These are phyloP conservation scores for Sugiyamaella neomexicana DNA, from an alignment of 1,139 yeast species.

Conservation along the genomic window DNA sequence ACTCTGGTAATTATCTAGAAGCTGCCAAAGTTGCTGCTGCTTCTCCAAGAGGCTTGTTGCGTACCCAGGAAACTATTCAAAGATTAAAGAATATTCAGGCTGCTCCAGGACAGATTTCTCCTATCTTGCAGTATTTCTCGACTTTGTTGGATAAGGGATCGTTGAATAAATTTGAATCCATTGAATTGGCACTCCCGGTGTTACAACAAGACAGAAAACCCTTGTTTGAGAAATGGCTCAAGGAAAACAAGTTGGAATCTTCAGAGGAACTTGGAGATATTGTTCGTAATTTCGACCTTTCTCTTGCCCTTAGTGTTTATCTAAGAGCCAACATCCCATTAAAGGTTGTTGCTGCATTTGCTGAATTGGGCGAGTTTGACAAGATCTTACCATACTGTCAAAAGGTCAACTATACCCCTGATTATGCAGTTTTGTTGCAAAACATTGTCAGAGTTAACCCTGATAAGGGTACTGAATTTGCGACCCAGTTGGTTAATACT, in stretches of 20 bases:
- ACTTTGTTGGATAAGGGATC: slow-evolving; percentile 91
- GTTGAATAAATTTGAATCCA: slow-evolving; percentile 87
- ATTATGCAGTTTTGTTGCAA: slow-evolving; percentile 85
- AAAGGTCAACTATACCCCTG: slow-evolving; percentile 86
- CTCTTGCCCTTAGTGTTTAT: slow-evolving; percentile 89
- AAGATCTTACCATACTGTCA: slow-evolving; percentile 93
- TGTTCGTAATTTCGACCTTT: slow-evolving; percentile 82
- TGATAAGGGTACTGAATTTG: slow-evolving; percentile 98
- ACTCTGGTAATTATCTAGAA: slow-evolving; percentile 81
- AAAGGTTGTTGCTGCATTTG: slow-evolving; percentile 88
- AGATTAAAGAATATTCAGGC: slow-evolving; percentile 89
- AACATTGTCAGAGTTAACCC: slow-evolving; percentile 89
- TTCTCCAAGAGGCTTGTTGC: slow-evolving; percentile 73
- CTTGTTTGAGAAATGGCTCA: slow-evolving; percentile 92
- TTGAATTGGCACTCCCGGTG: slow-evolving; percentile 94
- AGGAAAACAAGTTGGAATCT: slow-evolving; percentile 88
- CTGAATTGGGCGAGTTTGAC: slow-evolving; percentile 95
- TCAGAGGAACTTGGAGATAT: slow-evolving; percentile 97
- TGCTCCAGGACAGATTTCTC: slow-evolving; percentile 95
- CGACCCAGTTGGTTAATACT: slow-evolving; percentile 73
- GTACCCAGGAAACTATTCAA: slow-evolving; percentile 93
- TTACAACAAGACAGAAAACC: slow-evolving; percentile 94
- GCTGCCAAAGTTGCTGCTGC: slow-evolving; percentile 98
- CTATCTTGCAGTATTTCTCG: slow-evolving; percentile 89
- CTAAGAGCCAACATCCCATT: slow-evolving; percentile 80